Conservation (phyloP, 1,284 basidiomycete species). For the Apiotrichum montevideense region DNA sequence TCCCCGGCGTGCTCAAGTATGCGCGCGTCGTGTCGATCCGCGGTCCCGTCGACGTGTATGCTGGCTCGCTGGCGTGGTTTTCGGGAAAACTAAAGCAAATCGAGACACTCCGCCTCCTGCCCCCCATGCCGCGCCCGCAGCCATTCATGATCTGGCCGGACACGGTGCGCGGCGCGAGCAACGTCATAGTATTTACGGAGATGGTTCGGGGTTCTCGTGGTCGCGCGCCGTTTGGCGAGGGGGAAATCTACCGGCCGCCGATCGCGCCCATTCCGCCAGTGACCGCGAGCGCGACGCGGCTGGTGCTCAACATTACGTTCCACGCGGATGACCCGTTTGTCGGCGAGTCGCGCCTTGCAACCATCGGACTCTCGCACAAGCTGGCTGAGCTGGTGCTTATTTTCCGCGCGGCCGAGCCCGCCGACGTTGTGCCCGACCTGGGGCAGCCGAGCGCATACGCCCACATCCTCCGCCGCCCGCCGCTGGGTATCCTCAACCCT, state of each 20-base stretch:
- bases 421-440: not conserved
- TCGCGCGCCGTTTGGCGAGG: not conserved
- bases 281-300: not conserved
- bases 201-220: not conserved
- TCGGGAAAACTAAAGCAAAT: not conserved
- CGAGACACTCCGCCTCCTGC: conserved; percentile 1
- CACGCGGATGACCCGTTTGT: not conserved
- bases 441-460: not conserved
- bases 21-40: not conserved
- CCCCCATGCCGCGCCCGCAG: not conserved
- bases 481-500: not conserved
- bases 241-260: not conserved
- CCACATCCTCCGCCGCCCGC: not conserved
- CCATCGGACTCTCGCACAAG: not conserved
- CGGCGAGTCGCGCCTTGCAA: not conserved
- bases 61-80: not conserved
- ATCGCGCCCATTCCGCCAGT: not conserved
- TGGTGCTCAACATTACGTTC: not conserved
- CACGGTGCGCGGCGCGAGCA: conserved; percentile 1
- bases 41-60: not conserved
- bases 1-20: not conserved
- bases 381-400: not conserved
- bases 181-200: not conserved
- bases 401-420: not conserved
- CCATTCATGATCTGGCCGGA: conserved; percentile 2